phyloP scores from a whole-genome alignment of 2,329 filamentous ascomycete species.

The Epichloe hybrida region DNA sequence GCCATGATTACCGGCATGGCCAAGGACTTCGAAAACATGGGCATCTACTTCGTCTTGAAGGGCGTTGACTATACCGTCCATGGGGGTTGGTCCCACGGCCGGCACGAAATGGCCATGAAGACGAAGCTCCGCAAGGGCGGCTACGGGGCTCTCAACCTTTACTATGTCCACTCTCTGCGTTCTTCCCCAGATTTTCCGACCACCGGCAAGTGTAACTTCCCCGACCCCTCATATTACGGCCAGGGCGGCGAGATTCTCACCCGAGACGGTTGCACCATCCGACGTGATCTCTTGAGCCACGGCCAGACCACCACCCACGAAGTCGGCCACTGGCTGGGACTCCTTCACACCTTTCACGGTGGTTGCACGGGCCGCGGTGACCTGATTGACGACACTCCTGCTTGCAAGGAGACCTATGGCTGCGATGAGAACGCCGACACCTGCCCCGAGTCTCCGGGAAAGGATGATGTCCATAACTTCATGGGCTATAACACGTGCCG shows the following conservation, averaged over 20 bases:
- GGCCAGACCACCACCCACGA: constrained; percentile 20
- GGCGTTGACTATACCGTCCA: not conserved
- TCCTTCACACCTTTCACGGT: constrained; percentile 28
- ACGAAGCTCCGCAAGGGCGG: constrained; percentile 20
- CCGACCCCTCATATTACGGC: not conserved
- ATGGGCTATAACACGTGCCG: constrained; percentile 12
- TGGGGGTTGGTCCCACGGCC: not conserved
- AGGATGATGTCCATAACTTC: constrained; percentile 17
- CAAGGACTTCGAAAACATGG: not conserved
- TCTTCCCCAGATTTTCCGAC: constrained; percentile 8
- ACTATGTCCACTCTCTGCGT: constrained; percentile 16
- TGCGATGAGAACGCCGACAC: constrained; percentile 19
- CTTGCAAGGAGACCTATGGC: constrained; percentile 13
- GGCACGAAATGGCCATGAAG: constrained; percentile 1
- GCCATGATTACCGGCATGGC: not conserved
- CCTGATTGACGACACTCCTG: constrained; percentile 24
- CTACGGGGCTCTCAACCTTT: constrained; percentile 28
- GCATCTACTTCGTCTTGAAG: not conserved
- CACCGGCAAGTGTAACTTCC: not conserved
- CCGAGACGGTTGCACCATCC: constrained; percentile 11
- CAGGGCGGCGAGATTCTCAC: constrained; percentile 10
- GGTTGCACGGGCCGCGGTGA: constrained; percentile 21
- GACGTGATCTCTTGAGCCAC: constrained; percentile 8
- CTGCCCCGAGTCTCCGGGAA: constrained; percentile 12
- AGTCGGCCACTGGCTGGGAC: constrained; percentile 31